Percentiles rank a stretch among this genome's conserved stretches.
Evolutionary conservation across 257 asterid genomes (phyloP).

Genomic region (Fraxinus americana): DNA sequence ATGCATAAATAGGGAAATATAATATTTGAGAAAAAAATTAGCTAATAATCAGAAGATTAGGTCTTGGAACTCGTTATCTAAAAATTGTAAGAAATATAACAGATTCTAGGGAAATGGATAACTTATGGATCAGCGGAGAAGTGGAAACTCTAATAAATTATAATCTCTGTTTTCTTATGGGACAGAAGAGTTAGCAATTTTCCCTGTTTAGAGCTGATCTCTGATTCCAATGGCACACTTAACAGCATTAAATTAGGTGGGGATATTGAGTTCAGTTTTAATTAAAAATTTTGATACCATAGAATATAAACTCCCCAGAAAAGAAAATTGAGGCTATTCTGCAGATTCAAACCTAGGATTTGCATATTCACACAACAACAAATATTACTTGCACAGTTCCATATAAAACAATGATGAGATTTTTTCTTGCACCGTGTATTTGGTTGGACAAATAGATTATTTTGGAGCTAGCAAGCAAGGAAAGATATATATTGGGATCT

Average conservation of each 20-base stretch:
- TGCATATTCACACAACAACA: background rate
- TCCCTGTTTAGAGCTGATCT: slow-evolving; percentile 75
- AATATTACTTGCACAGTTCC: no score
- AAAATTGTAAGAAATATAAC: no score
- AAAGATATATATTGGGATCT: no score
- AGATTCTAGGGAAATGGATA: slow-evolving; percentile 16
- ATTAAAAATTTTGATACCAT: slow-evolving; percentile 9
- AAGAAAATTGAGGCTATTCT: background rate
- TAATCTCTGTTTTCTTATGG: slow-evolving; percentile 44
- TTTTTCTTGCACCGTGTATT: no score
- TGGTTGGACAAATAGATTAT: no score
- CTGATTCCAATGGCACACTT: slow-evolving; percentile 58
- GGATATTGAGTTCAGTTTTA: slow-evolving; percentile 69
- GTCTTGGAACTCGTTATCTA: no score
- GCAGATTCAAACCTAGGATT: background rate
- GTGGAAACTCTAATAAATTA: slow-evolving; percentile 15
- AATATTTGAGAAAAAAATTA: no score
- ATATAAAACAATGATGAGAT: no score
- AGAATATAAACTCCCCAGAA: background rate
- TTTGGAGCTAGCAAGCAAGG: no score
- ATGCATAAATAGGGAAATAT: no score
- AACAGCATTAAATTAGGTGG: slow-evolving; percentile 70
- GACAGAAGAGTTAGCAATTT: slow-evolving; percentile 79
- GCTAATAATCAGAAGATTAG: no score
- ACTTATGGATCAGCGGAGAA: slow-evolving; percentile 3